These are phyloP conservation scores for Fusarium paranaense DNA, from an alignment of 2,329 filamentous ascomycete species.

Conservation along the genomic window DNA sequence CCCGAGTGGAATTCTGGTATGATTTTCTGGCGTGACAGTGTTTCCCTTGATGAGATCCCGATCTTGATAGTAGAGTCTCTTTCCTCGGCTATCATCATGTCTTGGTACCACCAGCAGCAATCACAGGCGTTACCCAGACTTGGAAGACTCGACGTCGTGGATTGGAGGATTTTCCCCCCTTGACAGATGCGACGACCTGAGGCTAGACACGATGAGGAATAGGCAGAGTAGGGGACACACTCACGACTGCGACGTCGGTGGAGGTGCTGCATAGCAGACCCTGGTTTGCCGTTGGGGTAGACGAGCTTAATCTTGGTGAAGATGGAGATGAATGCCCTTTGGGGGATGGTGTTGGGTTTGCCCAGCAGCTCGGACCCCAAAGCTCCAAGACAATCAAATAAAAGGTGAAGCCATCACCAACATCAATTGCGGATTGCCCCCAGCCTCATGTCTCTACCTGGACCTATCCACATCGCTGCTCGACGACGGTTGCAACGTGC, in stretches of 20 bases:
- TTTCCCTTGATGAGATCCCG: slow-evolving; percentile 24
- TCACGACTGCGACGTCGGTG: slow-evolving; percentile 30
- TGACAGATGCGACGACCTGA: slow-evolving; percentile 30
- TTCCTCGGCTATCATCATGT: background rate
- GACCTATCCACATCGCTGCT: background rate
- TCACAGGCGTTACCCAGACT: background rate
- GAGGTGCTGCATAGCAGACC: slow-evolving; percentile 33
- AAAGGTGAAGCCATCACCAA: slow-evolving; percentile 3
- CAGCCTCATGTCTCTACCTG: background rate
- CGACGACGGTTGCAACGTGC: background rate
- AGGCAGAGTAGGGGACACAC: slow-evolving; percentile 27
- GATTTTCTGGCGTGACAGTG: slow-evolving; percentile 36
- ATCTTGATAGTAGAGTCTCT: slow-evolving; percentile 11
- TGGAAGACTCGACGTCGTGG: background rate
- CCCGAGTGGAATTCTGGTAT: slow-evolving; percentile 22
- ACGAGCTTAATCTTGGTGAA: slow-evolving; percentile 41
- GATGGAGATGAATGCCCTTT: slow-evolving; percentile 40
- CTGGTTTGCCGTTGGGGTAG: slow-evolving; percentile 35
- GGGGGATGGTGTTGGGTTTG: slow-evolving; percentile 32
- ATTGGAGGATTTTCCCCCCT: slow-evolving; percentile 1
- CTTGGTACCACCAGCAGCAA: background rate
- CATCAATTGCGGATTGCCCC: background rate
- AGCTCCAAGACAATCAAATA: background rate
- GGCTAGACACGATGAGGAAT: slow-evolving; percentile 42
- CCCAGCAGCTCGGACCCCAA: slow-evolving; percentile 13